Conservation (phyloP, 1,284 basidiomycete genomes). For the Pascua guehoae region DNA sequence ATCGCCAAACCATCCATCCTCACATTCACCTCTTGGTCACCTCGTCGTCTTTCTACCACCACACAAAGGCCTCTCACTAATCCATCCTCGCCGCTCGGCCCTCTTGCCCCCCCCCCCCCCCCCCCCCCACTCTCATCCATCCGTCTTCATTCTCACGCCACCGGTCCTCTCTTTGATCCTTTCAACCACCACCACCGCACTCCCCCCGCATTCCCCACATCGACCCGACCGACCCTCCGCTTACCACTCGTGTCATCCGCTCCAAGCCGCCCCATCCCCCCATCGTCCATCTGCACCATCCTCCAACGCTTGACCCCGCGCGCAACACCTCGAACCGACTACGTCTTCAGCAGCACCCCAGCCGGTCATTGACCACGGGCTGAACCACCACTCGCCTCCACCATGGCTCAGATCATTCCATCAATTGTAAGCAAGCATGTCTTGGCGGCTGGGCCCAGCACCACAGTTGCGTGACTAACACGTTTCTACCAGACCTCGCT, state of each 20-base stretch:
- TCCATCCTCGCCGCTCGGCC: background rate
- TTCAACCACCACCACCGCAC: background rate
- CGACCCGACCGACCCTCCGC: background rate
- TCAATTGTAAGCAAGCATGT: slow-evolving; percentile 33
- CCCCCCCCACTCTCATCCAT: background rate
- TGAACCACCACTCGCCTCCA: slow-evolving; percentile 6
- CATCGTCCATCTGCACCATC: background rate
- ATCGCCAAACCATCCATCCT: background rate
- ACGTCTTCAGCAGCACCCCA: background rate
- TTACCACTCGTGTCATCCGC: background rate
- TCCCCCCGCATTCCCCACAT: background rate
- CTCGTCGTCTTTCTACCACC: background rate
- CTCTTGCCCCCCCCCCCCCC: background rate
- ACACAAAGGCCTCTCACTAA: background rate
- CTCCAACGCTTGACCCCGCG: background rate
- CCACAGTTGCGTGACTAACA: slow-evolving; percentile 2
- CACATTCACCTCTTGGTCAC: slow-evolving; percentile 2
- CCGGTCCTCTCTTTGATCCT: background rate
- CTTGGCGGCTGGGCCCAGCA: background rate
- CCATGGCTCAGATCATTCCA: slow-evolving; percentile 47
- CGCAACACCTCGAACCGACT: background rate
- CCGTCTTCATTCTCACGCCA: background rate
- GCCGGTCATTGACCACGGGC: background rate
- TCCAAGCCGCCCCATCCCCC: background rate
- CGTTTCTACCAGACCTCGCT: slow-evolving; percentile 39